These are phyloP conservation scores for Chlorella sorokiniana DNA, from an alignment of 139 green algal genomes.

Conservation along the genomic window DNA sequence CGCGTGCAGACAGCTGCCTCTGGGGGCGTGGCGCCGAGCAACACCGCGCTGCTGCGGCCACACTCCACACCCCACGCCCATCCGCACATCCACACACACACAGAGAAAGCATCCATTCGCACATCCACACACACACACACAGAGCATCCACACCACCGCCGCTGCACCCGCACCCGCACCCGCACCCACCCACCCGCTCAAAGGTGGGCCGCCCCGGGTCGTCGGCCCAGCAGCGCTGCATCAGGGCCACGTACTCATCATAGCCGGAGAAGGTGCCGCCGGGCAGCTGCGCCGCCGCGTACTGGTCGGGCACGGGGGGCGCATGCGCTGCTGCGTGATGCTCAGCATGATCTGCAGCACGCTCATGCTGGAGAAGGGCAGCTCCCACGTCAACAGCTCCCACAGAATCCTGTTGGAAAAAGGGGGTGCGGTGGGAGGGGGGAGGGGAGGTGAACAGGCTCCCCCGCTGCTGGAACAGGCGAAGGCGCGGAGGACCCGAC, in stretches of 20 bases:
- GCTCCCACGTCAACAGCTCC: conserved; percentile 84
- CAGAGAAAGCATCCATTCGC: no score
- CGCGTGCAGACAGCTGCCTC: no score
- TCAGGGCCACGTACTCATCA: conserved; percentile 42
- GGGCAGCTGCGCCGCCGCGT: neutral
- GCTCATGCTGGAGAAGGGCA: conserved; percentile 63
- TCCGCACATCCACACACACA: no score
- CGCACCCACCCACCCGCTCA: conserved; percentile 32
- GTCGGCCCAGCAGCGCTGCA: conserved; percentile 48
- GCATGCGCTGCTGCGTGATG: conserved; percentile 27
- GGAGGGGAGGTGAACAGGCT: neutral
- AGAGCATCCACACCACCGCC: neutral
- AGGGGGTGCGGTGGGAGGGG: conserved; percentile 19
- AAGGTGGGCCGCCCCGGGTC: conserved; percentile 71
- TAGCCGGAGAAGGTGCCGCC: conserved; percentile 33
- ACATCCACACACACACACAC: neutral
- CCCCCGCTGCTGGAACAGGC: conserved; percentile 44
- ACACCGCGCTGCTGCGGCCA: no score
- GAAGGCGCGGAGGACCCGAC: neutral
- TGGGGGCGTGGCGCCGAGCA: no score
- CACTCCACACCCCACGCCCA: no score
- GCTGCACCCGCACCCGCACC: neutral
- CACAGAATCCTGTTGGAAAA: neutral
- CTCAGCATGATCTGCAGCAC: conserved; percentile 45
- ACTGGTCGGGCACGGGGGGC: conserved; percentile 29